phyloP scores from a whole-genome alignment of 148 eudicot species.

The Silene uniflora region DNA sequence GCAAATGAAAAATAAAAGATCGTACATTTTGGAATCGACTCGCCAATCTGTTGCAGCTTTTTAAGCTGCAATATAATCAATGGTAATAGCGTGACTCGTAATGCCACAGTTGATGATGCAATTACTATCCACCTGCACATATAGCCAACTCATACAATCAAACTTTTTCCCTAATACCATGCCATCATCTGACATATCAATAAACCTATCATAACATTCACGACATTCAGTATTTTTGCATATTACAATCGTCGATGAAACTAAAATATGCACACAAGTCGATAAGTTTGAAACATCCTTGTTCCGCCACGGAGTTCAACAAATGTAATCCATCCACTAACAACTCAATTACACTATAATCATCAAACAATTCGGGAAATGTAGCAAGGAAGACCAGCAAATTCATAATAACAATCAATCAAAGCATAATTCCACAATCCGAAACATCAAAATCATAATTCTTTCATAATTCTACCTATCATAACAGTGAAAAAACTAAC shows the following conservation, averaged over 20 bases:
- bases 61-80: conserved; percentile 55
- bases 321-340: too few relatives aligned
- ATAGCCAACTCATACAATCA: conserved; percentile 13
- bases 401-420: too few relatives aligned
- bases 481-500: background rate
- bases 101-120: conserved; percentile 60
- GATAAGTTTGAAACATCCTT: too few relatives aligned
- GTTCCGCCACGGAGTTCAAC: too few relatives aligned
- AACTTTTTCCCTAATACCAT: background rate
- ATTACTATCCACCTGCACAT: conserved; percentile 69
- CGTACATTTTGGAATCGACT: conserved; percentile 70
- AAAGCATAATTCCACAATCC: too few relatives aligned
- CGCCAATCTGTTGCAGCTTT: conserved; percentile 51
- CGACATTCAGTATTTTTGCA: background rate
- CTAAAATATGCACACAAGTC: background rate
- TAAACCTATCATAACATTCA: background rate
- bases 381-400: too few relatives aligned
- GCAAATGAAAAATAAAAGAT: conserved; percentile 5
- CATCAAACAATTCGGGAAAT: too few relatives aligned
- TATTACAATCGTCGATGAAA: background rate
- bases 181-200: background rate
- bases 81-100: conserved; percentile 62
- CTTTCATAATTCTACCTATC: background rate
- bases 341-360: background rate
- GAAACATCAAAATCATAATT: too few relatives aligned